These are phyloP conservation scores for Coemansia sp. DNA, from an alignment of 192 early-diverging fungal species.

Conservation along the genomic window DNA sequence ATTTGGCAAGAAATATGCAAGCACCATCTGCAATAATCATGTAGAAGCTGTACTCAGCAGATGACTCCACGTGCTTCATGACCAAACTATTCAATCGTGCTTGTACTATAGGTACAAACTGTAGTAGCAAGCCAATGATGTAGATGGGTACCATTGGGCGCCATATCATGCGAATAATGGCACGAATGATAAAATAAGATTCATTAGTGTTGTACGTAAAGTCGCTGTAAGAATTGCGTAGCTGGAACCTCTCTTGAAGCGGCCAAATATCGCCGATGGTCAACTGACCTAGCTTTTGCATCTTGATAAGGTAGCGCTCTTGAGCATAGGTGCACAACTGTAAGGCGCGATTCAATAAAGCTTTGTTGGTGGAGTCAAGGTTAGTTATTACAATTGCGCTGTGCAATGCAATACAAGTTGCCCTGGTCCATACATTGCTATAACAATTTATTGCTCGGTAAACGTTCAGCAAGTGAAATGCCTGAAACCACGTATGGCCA, in stretches of 20 bases:
- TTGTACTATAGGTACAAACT: conserved; percentile 5
- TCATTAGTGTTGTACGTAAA: conserved; percentile 39
- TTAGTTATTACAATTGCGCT: neutral
- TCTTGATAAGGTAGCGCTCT: conserved; percentile 1
- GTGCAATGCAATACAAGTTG: neutral
- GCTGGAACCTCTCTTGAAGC: conserved; percentile 1
- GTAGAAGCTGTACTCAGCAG: conserved; percentile 18
- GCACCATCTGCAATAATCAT: conserved; percentile 11
- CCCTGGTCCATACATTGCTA: neutral
- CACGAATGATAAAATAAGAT: conserved; percentile 33
- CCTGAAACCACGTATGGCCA: neutral
- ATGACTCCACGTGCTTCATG: conserved; percentile 23
- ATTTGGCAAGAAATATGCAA: neutral
- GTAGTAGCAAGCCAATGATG: conserved; percentile 10
- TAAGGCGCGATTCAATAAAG: neutral
- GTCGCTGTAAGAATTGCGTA: conserved; percentile 1
- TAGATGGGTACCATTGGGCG: conserved; percentile 32
- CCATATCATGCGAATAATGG: conserved; percentile 36
- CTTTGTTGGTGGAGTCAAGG: neutral
- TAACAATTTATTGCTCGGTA: neutral
- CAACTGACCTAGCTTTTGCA: neutral
- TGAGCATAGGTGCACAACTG: neutral
- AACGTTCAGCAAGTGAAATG: neutral
- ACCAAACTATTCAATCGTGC: conserved; percentile 11
- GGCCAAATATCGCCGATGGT: conserved; percentile 1